Conservation (phyloP, 2,329 filamentous ascomycete genomes). For the Geosmithia morbida region DNA sequence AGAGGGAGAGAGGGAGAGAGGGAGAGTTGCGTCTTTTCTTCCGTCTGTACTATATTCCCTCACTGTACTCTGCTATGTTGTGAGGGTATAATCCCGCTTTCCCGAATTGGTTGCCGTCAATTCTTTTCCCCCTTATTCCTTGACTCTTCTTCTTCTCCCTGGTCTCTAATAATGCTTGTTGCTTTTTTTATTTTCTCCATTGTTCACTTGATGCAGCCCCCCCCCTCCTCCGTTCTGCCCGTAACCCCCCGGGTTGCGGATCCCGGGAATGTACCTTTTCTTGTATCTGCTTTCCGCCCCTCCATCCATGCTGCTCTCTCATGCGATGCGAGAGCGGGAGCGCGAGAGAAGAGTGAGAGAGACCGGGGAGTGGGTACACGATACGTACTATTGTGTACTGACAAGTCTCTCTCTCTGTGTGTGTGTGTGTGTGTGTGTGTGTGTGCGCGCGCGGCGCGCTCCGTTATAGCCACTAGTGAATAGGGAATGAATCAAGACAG, state of each 20-base stretch:
- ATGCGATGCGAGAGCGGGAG: not conserved
- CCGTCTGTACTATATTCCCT: too few relatives aligned
- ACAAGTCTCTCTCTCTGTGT: not conserved
- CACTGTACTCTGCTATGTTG: too few relatives aligned
- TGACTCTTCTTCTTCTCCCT: not conserved
- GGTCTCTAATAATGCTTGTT: not conserved
- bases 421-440: not conserved
- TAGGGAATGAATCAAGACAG: too few relatives aligned
- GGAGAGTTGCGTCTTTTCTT: too few relatives aligned
- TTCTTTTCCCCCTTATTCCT: too few relatives aligned
- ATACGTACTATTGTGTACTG: not conserved
- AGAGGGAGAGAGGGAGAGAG: too few relatives aligned
- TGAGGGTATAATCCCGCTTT: too few relatives aligned
- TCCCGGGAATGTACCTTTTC: not conserved
- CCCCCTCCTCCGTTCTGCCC: not conserved
- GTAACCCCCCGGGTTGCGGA: not conserved
- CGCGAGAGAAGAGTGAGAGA: not conserved
- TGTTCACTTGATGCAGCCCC: not conserved
- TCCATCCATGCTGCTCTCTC: not conserved
- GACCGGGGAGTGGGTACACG: not conserved
- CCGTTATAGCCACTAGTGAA: too few relatives aligned
- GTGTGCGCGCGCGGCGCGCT: too few relatives aligned
- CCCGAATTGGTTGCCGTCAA: too few relatives aligned
- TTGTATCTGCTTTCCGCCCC: not conserved
- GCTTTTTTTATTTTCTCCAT: not conserved